phyloP scores from a whole-genome alignment of 306 rosid genomes.

The Abrus precatorius region DNA sequence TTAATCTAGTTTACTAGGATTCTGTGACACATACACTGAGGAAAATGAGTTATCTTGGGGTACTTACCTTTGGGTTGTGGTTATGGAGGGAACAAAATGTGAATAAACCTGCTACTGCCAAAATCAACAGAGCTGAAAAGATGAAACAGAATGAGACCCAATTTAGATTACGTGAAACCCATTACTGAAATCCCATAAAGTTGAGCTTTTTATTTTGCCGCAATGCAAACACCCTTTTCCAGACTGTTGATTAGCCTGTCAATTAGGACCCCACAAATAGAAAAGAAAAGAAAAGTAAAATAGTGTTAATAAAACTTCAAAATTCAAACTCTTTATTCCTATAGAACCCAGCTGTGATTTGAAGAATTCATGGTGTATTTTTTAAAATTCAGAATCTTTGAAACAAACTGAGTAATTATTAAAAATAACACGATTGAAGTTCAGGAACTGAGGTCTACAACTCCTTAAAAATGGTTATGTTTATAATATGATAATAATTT shows the following conservation, averaged over 20 bases:
- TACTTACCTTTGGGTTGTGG: slow-evolving; percentile 37
- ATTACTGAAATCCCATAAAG: slow-evolving; percentile 46
- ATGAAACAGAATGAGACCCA: slow-evolving; percentile 34
- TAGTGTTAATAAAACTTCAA: slow-evolving; percentile 36
- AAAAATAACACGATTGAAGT: slow-evolving; percentile 16
- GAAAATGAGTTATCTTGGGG: slow-evolving; percentile 5
- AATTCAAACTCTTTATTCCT: not conserved
- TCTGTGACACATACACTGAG: not conserved
- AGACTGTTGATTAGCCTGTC: slow-evolving; percentile 64
- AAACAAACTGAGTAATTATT: not conserved
- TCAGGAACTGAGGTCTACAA: not conserved
- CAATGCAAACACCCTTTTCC: slow-evolving; percentile 59
- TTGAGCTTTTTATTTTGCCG: slow-evolving; percentile 51
- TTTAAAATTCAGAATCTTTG: slow-evolving; percentile 37
- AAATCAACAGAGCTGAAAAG: slow-evolving; percentile 17
- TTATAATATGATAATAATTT: not conserved
- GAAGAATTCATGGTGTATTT: not conserved
- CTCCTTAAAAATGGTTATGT: not conserved
- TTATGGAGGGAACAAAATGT: slow-evolving; percentile 40
- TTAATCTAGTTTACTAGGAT: not conserved
- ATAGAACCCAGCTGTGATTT: slow-evolving; percentile 45
- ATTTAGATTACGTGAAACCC: slow-evolving; percentile 51
- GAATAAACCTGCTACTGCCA: slow-evolving; percentile 7
- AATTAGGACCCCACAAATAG: slow-evolving; percentile 49
- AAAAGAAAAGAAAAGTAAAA: not conserved